A percentile compares a stretch with the other conserved stretches of the same genome.
These are phyloP conservation scores for Uronychia setigera DNA, from an alignment of 73 alveolate genomes.

Conservation along the genomic window DNA sequence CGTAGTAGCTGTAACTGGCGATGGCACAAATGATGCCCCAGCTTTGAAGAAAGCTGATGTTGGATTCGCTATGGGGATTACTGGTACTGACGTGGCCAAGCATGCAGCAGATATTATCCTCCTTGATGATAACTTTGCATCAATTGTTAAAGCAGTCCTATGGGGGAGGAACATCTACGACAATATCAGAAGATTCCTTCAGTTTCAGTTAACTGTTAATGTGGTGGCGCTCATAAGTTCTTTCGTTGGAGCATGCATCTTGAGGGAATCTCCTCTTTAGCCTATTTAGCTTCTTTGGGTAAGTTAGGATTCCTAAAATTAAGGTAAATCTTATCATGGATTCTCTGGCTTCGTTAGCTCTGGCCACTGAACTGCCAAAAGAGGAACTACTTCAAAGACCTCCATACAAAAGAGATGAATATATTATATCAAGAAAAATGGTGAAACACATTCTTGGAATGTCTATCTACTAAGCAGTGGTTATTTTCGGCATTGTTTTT, in stretches of 20 bases:
- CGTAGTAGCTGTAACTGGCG: constrained; percentile 93
- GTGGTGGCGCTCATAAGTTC: constrained; percentile 78
- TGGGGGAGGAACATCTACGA: constrained; percentile 84
- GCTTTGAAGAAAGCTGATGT: constrained; percentile 97
- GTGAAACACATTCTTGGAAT: constrained; percentile 86
- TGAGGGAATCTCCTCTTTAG: constrained; percentile 78
- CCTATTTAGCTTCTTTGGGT: constrained; percentile 84
- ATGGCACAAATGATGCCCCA: constrained; percentile 92
- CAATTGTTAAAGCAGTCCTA: constrained; percentile 70
- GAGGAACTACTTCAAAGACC: constrained; percentile 73
- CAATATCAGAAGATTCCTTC: constrained; percentile 89
- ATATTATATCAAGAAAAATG: constrained; percentile 92
- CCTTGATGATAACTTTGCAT: constrained; percentile 85
- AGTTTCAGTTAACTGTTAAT: constrained; percentile 80
- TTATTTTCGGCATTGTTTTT: constrained; percentile 75
- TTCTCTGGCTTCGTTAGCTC: constrained; percentile 94
- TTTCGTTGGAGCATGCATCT: constrained; percentile 82
- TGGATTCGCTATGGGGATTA: constrained; percentile 98
- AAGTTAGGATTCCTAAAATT: background rate
- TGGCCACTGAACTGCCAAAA: constrained; percentile 97
- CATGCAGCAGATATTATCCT: constrained; percentile 87
- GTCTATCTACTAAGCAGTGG: constrained; percentile 76
- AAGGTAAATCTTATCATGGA: constrained; percentile 91
- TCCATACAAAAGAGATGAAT: constrained; percentile 91
- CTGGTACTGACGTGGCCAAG: constrained; percentile 98